Base-by-base conservation (phyloP, 495 filamentous ascomycete species). In the Jackrogersella minutella region DNA sequence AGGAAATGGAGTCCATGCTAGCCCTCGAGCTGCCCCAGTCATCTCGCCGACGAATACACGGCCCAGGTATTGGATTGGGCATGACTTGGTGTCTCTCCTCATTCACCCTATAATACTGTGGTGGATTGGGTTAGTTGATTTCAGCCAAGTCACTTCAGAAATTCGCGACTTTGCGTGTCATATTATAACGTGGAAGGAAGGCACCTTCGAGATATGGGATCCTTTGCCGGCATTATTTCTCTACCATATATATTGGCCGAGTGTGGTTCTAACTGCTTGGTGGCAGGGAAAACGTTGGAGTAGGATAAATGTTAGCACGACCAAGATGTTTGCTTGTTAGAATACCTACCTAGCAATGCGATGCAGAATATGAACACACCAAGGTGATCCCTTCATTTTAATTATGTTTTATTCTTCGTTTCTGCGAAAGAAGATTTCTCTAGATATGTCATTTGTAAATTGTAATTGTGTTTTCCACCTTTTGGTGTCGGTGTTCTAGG, bases 161-260 rank as follows among this genome's bases (percentile, higher is more conserved):
- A 3, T 79, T 85, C 54, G 24, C 75, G 13, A 60, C 16, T 60
- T 66, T 13, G 10, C 17, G 3, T 51, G 71, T 8, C 86, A 87
- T 71, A 5, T 87, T 0, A 16, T 82, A 0, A 75, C 67, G 11
- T 89, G 87, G 86, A 84, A 81, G 57, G 87, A 90, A 26, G 87
- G 85, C 3, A 84, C 78, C 2, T 89, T 78, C 61, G 82, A 83
- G 68, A 22, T 76, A 17, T 87, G 85, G 85, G 87, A 89, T 74
- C 87, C 87, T 10, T 46, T 82, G 64, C 87, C 87, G 0, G 80
- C 76, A 41, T 84, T 82, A 76, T 79, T 80, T 74, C 72, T 87
- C 2, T 88, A 88, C 72, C 84, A 87, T 56, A 77, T 85, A 1
- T 90, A 86, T 71, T 88, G 83, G 85, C 87, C 85, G n/a, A 64